Evolutionary conservation across 2,329 filamentous ascomycete genomes (phyloP), one percentile per base, ranked within the genome.

Genomic region (Dryadomyces quercus-mongolicae): DNA sequence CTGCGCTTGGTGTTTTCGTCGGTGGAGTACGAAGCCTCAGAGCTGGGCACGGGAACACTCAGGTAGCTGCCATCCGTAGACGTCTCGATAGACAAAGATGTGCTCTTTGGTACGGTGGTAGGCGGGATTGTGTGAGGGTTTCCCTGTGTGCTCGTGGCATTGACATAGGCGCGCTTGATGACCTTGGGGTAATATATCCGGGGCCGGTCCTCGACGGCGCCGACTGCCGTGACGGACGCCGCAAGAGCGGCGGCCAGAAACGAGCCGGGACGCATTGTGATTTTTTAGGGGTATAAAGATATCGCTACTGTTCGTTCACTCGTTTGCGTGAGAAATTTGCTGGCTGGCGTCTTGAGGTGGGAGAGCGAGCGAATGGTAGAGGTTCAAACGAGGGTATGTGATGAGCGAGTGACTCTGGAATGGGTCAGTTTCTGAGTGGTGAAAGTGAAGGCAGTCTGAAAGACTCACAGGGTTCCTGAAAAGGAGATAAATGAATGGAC

Each of bases 181-280:
- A 79, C 71, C 54, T 74, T 71, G 13, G 79, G 79, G 58, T 76
- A 81, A 64, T 81, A 82, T 62, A 80, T 77, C 62, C 71, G 74
- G 18, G 77, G 77, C 57, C 69, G 68, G 40, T 48, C 49, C 54
- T 74, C 69, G 21, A 22, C 52, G 6, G 73, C 74, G 59, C 67
- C 67, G 54, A 68, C 70, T n/a, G 70, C 62, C 3, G 73, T 69
- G 38, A 74, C 69, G 56, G 74, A 70, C 57, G 76, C 66, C 59
- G 72, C 73, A 61, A 79, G 61, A 20, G 73, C 72, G 66, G 74
- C 73, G 60, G 73, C 72, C 63, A 78, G 60, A 54, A 75, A 63
- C 10, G 74, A 70, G 61, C 70, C 71, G 59, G 72, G 68, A 62
- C 72, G 75, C 78, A 81, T 81, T 25, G 45, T 55, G 12, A 18